Evolutionary conservation across 768 basidiomycete species (phyloP).

Genomic region (Amanita polypyramis): DNA sequence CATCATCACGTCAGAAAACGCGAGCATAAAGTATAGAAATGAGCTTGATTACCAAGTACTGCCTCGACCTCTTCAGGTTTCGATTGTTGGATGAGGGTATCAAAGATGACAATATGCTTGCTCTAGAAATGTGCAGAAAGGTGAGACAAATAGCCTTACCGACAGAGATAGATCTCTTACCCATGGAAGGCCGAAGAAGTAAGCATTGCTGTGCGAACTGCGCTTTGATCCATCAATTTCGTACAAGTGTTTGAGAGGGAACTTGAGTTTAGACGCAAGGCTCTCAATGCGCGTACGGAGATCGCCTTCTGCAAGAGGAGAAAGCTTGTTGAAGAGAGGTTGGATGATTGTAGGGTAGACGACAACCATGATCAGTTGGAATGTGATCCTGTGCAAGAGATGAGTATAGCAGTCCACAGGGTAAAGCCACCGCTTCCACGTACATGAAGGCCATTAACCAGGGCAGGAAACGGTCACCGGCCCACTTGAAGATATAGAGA

Average conservation of each 20-base stretch:
- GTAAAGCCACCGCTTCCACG: constrained; percentile 23
- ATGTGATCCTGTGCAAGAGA: constrained; percentile 43
- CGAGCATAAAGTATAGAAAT: neutral
- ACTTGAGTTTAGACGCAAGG: constrained; percentile 73
- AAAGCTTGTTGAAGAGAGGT: constrained; percentile 95
- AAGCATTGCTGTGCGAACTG: constrained; percentile 94
- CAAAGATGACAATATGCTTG: constrained; percentile 95
- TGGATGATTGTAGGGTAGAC: constrained; percentile 84
- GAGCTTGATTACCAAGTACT: constrained; percentile 49
- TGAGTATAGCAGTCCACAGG: neutral
- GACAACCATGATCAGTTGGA: constrained; percentile 80
- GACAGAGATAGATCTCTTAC: constrained; percentile 26
- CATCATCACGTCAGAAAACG: constrained; percentile 2
- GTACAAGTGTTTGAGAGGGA: constrained; percentile 91
- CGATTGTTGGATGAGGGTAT: constrained; percentile 89
- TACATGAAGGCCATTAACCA: constrained; percentile 93
- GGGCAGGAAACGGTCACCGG: constrained; percentile 85
- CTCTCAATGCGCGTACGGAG: constrained; percentile 68
- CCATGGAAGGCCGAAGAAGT: constrained; percentile 97
- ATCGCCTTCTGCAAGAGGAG: constrained; percentile 70
- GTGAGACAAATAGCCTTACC: neutral
- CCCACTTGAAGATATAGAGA: constrained; percentile 86
- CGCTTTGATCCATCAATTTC: constrained; percentile 97
- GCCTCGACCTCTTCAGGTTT: constrained; percentile 92
- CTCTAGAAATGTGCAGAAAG: constrained; percentile 31